Conservation (phyloP, 257 asterid genomes). For the Solanum sejunctum region DNA sequence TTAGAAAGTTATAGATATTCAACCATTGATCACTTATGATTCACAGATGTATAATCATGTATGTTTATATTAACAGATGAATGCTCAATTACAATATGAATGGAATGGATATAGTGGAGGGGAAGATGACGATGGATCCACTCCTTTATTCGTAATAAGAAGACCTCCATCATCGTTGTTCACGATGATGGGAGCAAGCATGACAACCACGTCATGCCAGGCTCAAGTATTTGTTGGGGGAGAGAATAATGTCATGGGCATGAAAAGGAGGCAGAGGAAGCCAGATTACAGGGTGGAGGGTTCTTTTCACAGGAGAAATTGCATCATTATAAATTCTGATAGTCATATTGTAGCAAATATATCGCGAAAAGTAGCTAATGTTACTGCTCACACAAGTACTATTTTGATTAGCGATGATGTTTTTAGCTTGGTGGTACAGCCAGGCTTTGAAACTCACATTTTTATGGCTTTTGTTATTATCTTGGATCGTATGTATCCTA, state of each 20-base stretch:
- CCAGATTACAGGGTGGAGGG: conserved; percentile 15
- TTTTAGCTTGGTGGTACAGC: conserved; percentile 16
- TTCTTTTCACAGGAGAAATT: conserved; percentile 17
- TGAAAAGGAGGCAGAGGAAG: neutral
- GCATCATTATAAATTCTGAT: conserved; percentile 9
- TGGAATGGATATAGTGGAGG: conserved; percentile 28
- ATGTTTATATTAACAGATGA: neutral
- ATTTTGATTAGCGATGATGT: conserved; percentile 21
- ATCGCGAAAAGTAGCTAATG: conserved; percentile 11
- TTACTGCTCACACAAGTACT: neutral
- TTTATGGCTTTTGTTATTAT: conserved; percentile 25
- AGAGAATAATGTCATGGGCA: neutral
- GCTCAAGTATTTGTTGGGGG: conserved; percentile 9
- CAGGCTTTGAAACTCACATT: conserved; percentile 9
- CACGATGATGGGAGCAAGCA: neutral
- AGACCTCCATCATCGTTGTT: conserved; percentile 8
- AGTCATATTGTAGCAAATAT: conserved; percentile 14
- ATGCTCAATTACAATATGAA: conserved; percentile 13
- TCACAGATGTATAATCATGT: neutral
- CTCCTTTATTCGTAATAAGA: conserved; percentile 17
- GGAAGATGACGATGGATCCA: neutral
- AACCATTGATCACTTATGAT: neutral
- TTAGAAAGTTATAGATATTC: neutral
- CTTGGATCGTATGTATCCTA: conserved; percentile 19
- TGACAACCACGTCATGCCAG: conserved; percentile 5